phyloP scores from a whole-genome alignment of 495 filamentous ascomycete genomes.

The Neurospora sp. region DNA sequence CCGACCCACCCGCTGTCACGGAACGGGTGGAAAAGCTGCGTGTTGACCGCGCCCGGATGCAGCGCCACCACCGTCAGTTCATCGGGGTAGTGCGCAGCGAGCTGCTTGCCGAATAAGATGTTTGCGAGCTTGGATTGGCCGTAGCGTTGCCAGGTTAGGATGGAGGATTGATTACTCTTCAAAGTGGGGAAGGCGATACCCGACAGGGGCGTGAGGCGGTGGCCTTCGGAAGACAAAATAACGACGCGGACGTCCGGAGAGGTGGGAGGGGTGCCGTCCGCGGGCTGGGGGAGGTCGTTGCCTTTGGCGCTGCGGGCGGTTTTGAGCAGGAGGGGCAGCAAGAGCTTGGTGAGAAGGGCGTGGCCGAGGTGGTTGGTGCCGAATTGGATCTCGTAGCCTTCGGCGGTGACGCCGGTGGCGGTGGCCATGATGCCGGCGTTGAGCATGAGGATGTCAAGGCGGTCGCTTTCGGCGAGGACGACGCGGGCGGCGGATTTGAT shows the following conservation, averaged over 20 bases:
- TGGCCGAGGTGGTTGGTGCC: constrained; percentile 66
- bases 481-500: constrained; percentile 17
- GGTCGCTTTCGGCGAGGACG: constrained; percentile 11
- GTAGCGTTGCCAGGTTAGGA: constrained; percentile 41
- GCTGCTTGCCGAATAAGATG: constrained; percentile 50
- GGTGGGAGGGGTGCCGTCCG: constrained; percentile 13
- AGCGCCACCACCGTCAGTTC: constrained; percentile 45
- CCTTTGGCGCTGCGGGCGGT: constrained; percentile 34
- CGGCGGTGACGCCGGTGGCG: constrained; percentile 40
- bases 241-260: constrained; percentile 34
- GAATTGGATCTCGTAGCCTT: constrained; percentile 64
- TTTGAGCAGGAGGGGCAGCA: constrained; percentile 48
- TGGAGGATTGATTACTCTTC: constrained; percentile 25
- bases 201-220: constrained; percentile 22
- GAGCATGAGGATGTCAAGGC: constrained; percentile 34
- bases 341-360: constrained; percentile 51
- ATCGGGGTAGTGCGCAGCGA: constrained; percentile 47
- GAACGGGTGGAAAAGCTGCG: constrained; percentile 34
- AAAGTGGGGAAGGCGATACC: constrained; percentile 31
- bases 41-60: constrained; percentile 58
- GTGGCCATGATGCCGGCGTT: constrained; percentile 63
- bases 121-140: constrained; percentile 61
- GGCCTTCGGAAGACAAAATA: constrained; percentile 24
- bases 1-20: constrained; percentile 3
- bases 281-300: constrained; percentile 20